Conservation (phyloP, 2,329 filamentous ascomycete species). For the Mycocentrospora acerina region DNA sequence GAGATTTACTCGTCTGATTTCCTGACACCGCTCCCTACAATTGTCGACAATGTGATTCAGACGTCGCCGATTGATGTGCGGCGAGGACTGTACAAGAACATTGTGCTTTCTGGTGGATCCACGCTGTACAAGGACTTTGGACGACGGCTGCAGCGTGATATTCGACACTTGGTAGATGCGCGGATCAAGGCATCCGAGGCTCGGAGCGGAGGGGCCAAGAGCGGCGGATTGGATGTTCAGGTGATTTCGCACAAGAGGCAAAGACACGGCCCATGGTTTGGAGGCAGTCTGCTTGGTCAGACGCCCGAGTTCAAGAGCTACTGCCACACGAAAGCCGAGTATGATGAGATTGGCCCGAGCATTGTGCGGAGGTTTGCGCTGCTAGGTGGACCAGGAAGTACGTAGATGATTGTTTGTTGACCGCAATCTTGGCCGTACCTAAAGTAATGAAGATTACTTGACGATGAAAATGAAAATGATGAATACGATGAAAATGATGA, state of each 20-base stretch:
- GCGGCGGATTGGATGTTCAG: constrained; percentile 91
- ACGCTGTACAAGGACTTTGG: constrained; percentile 99
- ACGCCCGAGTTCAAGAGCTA: constrained; percentile 98
- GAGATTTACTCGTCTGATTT: constrained; percentile 99
- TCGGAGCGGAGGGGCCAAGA: constrained; percentile 86
- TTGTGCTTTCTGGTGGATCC: constrained; percentile 94
- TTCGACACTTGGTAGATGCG: constrained; percentile 91
- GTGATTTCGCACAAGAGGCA: constrained; percentile 98
- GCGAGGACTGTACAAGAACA: constrained; percentile 98
- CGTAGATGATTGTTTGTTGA: too few species aligned
- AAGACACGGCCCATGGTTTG: constrained; percentile 97
- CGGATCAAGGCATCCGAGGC: constrained; percentile 91
- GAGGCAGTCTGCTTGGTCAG: constrained; percentile 91
- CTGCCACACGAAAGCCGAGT: constrained; percentile 76
- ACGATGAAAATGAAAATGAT: too few species aligned
- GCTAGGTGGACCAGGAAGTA: constrained; percentile 85
- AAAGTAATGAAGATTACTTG: too few species aligned
- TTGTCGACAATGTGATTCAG: constrained; percentile 96
- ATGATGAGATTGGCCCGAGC: constrained; percentile 93
- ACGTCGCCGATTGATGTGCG: constrained; percentile 97
- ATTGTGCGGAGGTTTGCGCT: constrained; percentile 94
- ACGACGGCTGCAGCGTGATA: constrained; percentile 91
- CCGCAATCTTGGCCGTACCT: too few species aligned
- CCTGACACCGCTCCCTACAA: constrained; percentile 87
- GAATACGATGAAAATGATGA: too few species aligned